Conservation (phyloP, 805 yeast species). For the Candida easanensis region DNA sequence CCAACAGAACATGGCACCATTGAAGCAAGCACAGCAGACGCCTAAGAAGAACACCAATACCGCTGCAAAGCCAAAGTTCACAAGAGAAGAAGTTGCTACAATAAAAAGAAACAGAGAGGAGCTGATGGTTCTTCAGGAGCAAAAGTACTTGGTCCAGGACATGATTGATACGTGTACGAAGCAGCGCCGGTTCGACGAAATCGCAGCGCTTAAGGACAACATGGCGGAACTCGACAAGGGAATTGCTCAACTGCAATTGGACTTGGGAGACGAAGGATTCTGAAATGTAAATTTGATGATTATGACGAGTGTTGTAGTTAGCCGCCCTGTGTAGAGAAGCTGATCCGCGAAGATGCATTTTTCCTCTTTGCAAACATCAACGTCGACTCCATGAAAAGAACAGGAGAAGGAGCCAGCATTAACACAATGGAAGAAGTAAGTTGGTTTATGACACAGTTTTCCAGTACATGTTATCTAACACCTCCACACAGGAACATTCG, state of each 20-base stretch:
- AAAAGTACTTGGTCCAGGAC: slow-evolving; percentile 64
- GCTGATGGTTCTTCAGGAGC: slow-evolving; percentile 57
- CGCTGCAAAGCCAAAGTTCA: slow-evolving; percentile 15
- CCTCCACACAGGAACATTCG: slow-evolving; percentile 1
- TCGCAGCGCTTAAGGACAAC: slow-evolving; percentile 24
- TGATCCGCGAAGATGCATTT: no score
- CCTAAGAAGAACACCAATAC: slow-evolving; percentile 2
- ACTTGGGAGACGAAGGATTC: slow-evolving; percentile 30
- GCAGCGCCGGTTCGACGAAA: slow-evolving; percentile 7
- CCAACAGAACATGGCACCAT: slow-evolving; percentile 62
- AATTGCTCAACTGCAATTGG: slow-evolving; percentile 55
- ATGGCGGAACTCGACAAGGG: slow-evolving; percentile 6
- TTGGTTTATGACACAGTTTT: background rate
- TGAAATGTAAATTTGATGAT: background rate
- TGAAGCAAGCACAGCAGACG: slow-evolving; percentile 49
- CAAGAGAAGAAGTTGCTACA: slow-evolving; percentile 45
- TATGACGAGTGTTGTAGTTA: no score
- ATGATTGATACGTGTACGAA: slow-evolving; percentile 51
- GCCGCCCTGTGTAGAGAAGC: no score
- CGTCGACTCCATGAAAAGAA: no score
- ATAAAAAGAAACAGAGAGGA: slow-evolving; percentile 65
- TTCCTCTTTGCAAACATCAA: no score
- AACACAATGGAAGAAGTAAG: no score
- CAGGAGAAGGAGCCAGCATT: no score
- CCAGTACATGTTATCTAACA: background rate